These are phyloP conservation scores for Pleurotus pulmonarius DNA, from an alignment of 768 basidiomycete species.

Conservation along the genomic window DNA sequence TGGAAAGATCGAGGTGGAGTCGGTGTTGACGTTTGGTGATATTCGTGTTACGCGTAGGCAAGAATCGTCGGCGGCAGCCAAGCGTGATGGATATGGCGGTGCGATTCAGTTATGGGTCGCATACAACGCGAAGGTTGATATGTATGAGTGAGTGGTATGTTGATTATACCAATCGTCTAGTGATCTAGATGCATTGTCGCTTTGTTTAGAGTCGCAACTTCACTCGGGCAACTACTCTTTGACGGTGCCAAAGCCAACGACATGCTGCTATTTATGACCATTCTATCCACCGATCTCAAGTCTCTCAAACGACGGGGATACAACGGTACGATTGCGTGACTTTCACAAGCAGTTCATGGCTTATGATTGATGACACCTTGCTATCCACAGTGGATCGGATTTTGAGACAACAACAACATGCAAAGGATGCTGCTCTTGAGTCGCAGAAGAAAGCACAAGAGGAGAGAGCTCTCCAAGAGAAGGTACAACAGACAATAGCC, in stretches of 20 bases:
- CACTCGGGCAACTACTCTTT: conserved; percentile 77
- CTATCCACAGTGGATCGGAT: conserved; percentile 80
- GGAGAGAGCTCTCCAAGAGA: conserved; percentile 1
- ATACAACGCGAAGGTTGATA: conserved; percentile 71
- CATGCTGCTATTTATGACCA: conserved; percentile 86
- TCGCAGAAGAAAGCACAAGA: background rate
- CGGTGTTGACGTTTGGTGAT: conserved; percentile 52
- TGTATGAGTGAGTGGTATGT: conserved; percentile 79
- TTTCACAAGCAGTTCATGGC: background rate
- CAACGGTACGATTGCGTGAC: conserved; percentile 51
- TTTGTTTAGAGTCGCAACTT: conserved; percentile 70
- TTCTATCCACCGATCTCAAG: conserved; percentile 85
- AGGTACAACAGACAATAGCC: conserved; percentile 5
- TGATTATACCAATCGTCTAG: background rate
- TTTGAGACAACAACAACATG: conserved; percentile 75
- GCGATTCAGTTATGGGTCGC: conserved; percentile 80
- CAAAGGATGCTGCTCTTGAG: conserved; percentile 39
- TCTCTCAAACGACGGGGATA: conserved; percentile 82
- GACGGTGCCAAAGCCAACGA: conserved; percentile 81
- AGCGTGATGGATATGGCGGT: conserved; percentile 36
- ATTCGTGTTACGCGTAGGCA: conserved; percentile 48
- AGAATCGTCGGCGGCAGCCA: conserved; percentile 74
- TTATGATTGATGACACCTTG: conserved; percentile 12
- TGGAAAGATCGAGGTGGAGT: conserved; percentile 59
- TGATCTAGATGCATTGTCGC: background rate